Evolutionary conservation across 495 filamentous ascomycete genomes (phyloP).

Genomic region (Amniculicola lignicola): DNA sequence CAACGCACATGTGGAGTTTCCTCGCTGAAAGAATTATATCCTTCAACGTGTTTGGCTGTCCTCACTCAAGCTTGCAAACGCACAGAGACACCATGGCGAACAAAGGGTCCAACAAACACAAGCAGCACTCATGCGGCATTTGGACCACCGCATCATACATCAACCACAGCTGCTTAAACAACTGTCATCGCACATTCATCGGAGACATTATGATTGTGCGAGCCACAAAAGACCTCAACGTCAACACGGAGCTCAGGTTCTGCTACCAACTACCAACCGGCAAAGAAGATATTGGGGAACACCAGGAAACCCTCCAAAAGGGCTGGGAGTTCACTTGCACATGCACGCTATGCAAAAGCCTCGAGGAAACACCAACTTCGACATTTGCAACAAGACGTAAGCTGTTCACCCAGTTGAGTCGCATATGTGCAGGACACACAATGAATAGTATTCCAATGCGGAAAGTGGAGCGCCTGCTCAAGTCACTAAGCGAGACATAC

Average conservation of each 20-base stretch:
- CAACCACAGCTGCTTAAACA: constrained; percentile 54
- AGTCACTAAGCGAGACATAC: constrained; percentile 3
- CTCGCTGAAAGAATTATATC: constrained; percentile 47
- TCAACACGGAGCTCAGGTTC: constrained; percentile 9
- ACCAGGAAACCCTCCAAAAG: background rate
- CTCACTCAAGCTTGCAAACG: constrained; percentile 11
- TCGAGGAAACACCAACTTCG: constrained; percentile 1
- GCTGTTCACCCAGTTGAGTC: background rate
- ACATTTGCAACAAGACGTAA: background rate
- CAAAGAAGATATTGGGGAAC: background rate
- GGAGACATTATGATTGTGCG: constrained; percentile 60
- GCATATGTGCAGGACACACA: background rate
- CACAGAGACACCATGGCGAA: constrained; percentile 7
- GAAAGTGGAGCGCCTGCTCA: constrained; percentile 6
- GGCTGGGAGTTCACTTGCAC: constrained; percentile 3
- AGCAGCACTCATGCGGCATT: constrained; percentile 40
- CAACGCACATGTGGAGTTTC: constrained; percentile 35
- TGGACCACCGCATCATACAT: constrained; percentile 55
- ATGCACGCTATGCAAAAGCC: background rate
- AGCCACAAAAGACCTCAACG: constrained; percentile 33
- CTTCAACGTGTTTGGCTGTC: constrained; percentile 52
- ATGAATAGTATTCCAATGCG: background rate
- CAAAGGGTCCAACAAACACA: background rate
- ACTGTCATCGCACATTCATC: constrained; percentile 50
- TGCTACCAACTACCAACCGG: background rate